A percentile compares a stretch with the other conserved stretches of the same genome.
Conservation (phyloP, 768 basidiomycete genomes). For the Leccinum barrowsii region DNA sequence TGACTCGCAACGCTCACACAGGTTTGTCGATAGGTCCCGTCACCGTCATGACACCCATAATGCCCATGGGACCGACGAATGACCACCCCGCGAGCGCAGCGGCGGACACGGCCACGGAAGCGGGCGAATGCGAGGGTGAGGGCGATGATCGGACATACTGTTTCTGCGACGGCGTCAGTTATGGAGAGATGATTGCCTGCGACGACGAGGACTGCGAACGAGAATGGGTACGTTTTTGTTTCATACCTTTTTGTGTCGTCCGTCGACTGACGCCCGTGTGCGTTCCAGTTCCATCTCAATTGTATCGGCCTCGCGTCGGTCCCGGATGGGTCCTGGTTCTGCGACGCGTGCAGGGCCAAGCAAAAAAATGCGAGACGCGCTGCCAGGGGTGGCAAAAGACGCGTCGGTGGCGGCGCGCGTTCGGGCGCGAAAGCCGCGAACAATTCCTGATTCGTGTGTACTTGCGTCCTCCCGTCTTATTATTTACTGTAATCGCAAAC, state of each 20-base stretch:
- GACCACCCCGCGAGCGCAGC: constrained; percentile 36
- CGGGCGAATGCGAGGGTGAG: constrained; percentile 50
- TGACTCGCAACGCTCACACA: constrained; percentile 41
- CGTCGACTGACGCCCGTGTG: constrained; percentile 2
- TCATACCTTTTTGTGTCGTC: neutral
- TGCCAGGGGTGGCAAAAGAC: constrained; percentile 51
- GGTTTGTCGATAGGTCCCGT: constrained; percentile 24
- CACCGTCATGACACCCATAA: constrained; percentile 21
- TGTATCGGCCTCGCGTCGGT: constrained; percentile 67
- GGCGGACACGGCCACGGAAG: constrained; percentile 42
- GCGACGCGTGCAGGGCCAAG: constrained; percentile 61
- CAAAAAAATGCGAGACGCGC: constrained; percentile 48
- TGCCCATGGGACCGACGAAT: constrained; percentile 26
- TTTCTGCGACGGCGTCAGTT: constrained; percentile 79
- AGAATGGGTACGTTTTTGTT: constrained; percentile 74
- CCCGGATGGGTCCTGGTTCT: constrained; percentile 76
- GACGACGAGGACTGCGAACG: constrained; percentile 75
- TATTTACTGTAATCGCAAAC: constrained; percentile 21
- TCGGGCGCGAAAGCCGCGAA: constrained; percentile 29
- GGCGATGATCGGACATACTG: constrained; percentile 72
- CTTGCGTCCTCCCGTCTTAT: constrained; percentile 13
- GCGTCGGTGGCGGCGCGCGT: constrained; percentile 35
- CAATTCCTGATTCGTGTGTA: constrained; percentile 21
- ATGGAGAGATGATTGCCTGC: constrained; percentile 94
- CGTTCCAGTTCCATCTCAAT: constrained; percentile 67